Evolutionary conservation across 192 early-diverging fungal species (phyloP).

Genomic region (Backusella tuberculispora): DNA sequence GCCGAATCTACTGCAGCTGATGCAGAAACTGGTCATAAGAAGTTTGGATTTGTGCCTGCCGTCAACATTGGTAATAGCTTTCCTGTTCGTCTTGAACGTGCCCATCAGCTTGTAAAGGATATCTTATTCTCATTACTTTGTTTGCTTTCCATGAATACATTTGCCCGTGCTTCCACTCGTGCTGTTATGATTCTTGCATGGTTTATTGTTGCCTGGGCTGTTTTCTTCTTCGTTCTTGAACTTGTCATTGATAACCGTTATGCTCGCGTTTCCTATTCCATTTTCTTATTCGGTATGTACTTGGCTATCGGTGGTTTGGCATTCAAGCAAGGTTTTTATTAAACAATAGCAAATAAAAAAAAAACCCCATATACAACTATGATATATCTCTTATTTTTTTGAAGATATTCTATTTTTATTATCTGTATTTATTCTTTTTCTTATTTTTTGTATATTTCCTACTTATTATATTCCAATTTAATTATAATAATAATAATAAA

Average conservation of each 20-base stretch:
- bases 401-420: neutral
- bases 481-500: neutral
- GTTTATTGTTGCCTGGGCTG: constrained; percentile 34
- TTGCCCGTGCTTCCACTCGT: constrained; percentile 38
- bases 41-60: neutral
- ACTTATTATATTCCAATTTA: neutral
- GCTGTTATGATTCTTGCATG: constrained; percentile 44
- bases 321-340: constrained; percentile 28
- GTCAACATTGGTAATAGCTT: neutral
- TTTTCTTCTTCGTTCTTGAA: constrained; percentile 26
- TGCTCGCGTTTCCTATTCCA: constrained; percentile 16
- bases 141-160: constrained; percentile 38
- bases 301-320: constrained; percentile 32
- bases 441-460: neutral
- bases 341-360: no score
- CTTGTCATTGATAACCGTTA: constrained; percentile 17
- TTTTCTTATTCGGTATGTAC: constrained; percentile 26
- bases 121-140: constrained; percentile 36
- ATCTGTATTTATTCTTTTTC: no score
- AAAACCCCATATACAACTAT: no score
- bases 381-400: no score
- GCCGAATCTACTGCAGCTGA: neutral
- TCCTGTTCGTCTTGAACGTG: constrained; percentile 26
- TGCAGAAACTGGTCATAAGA: neutral
- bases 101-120: constrained; percentile 33